phyloP scores from a whole-genome alignment of 2,329 filamentous ascomycete genomes.

The Cladosporium sp. region DNA sequence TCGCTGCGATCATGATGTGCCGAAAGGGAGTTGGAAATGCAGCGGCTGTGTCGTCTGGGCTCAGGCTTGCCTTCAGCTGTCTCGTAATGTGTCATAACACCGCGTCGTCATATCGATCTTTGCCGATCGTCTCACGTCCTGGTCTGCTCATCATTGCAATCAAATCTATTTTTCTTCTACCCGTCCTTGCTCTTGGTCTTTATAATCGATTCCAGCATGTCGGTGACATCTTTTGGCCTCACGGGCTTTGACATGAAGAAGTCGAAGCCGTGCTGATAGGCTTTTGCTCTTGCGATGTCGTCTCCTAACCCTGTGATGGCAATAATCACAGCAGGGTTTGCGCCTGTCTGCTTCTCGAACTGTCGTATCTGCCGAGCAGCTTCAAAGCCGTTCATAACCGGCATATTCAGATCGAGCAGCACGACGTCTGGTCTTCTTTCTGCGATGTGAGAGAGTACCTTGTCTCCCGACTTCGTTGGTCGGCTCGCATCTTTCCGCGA shows the following conservation, averaged over 20 bases:
- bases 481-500: not conserved
- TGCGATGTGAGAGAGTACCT: not conserved
- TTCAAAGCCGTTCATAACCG: constrained; percentile 37
- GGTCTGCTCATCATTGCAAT: not conserved
- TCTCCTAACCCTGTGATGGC: constrained; percentile 29
- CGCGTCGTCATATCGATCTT: not conserved
- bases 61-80: not conserved
- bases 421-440: constrained; percentile 39
- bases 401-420: constrained; percentile 48
- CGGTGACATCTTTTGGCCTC: constrained; percentile 40
- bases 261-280: constrained; percentile 33
- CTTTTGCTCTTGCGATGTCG: constrained; percentile 26
- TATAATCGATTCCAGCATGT: constrained; percentile 6
- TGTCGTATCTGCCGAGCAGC: constrained; percentile 36
- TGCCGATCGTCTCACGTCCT: not conserved
- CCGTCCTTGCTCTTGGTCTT: not conserved
- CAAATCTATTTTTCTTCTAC: not conserved
- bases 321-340: constrained; percentile 22
- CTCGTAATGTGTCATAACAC: not conserved
- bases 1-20: not conserved
- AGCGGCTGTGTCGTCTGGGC: not conserved
- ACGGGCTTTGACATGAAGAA: constrained; percentile 35
- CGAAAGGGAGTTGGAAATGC: not conserved
- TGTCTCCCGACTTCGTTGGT: not conserved
- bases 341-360: constrained; percentile 31